Base-by-base conservation (phyloP, 768 basidiomycete genomes). In the Chiua virens region DNA sequence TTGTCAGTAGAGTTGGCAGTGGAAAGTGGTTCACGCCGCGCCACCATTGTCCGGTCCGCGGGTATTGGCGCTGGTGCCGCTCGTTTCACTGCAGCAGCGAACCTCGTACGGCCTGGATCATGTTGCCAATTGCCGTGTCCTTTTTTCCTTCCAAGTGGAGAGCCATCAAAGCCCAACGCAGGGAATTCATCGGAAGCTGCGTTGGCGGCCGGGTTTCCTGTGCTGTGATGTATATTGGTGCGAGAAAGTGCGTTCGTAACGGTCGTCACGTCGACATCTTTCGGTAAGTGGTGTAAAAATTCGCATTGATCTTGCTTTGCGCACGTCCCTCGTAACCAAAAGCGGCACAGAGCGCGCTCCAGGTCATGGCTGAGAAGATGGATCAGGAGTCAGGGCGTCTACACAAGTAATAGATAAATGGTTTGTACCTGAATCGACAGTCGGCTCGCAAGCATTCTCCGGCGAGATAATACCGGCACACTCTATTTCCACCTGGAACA, bases 291-390 rank as follows among this genome's bases (percentile, higher is more conserved):
- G 65, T 97, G 95, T 64, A 97, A 71, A 71, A 98, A 98, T 72
- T 98, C 97, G 81, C 95, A 98, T 57, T 80, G 83, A 50, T 96
- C 94, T 48, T 94, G 90, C 69, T 99, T 99, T 27, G 95, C 92
- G 64, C 97, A 99, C 40, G 93, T 93, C 6, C 96, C 96, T 45
- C 95, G 83, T 27, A 99, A 79, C 97, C 97, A 99, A 75, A 99
- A 99, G 32, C 97, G 87, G 72, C 90, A 94, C 20, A 98, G 69
- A 2, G 95, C 95, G 37, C 95, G 83, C 68, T 98, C 95, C 4
- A 97, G 80, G 63, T 98, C 95, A 65, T 97, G 95, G 60, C 95
- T 97, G 58, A 4, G 58, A 48, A 47, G 43, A 48, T 36, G 56
- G 50, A 54, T 59, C 45, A 61, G 55, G 18, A 20, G 34, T 47